Base-by-base conservation (phyloP, 306 rosid species). In the Senna tora region DNA sequence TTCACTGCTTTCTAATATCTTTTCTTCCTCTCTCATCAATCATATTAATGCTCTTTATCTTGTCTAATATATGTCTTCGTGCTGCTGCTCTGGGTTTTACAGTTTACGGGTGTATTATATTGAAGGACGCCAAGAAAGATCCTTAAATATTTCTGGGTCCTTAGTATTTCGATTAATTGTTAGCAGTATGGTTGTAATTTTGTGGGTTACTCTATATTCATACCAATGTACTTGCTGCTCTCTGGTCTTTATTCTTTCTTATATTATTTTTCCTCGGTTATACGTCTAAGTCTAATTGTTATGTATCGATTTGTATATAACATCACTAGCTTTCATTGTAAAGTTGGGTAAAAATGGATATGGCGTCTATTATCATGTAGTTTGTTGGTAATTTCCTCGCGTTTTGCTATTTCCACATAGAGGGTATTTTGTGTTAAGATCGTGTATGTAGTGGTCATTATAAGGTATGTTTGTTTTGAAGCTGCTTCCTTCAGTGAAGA, bases 1-100 rank as follows among this genome's bases (percentile, higher is more conserved):
- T 72, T 67, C 75, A 76, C 80, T 82, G 88, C 79, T 65, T 71
- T 82, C 73, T 68, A 59, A 67, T 76, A 55, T 80, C 53, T 67
- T 54, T 81, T 60, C n/a, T 47, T 55, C 64, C 59, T 52, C 25
- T 69, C 9, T 58, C 39, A 54, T 64, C 33, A 64, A 76, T 67
- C 57, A 5, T 70, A 19, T 33, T 43, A 62, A 47, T 33, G 66
- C 71, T 59, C 51, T 65, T 71, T 69, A 53, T 60, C 79, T 62
- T 51, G 74, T 53, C 15, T 72, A 49, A 76, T 64, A 76, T 20
- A 32, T 47, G 65, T 78, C 5, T 77, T 7, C 36, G 74, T 73
- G 65, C 57, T 71, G 80, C 47, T 77, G n/a, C 45, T 68, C 9
- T 78, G 34, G 75, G 74, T 62, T 79, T 49, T 30, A 30, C 46